Conservation (phyloP, 2,329 filamentous ascomycete genomes). For the Teratosphaeria viscida region DNA sequence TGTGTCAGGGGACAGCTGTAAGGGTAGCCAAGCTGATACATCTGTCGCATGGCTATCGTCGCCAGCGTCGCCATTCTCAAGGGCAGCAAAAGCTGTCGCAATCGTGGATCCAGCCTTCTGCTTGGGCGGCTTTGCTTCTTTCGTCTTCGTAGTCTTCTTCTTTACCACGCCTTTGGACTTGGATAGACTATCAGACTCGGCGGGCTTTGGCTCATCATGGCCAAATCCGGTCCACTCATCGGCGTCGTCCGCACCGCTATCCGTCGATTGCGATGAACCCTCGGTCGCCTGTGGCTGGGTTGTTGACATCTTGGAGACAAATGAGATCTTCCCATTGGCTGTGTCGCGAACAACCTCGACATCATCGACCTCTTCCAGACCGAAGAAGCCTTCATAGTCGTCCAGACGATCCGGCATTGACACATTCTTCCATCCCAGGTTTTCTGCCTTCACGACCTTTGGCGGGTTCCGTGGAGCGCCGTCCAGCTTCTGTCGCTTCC, state of each 20-base stretch:
- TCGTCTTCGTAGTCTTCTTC: slow-evolving; percentile 10
- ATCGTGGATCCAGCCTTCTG: background rate
- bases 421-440: slow-evolving; percentile 54
- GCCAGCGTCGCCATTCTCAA: slow-evolving; percentile 36
- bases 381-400: slow-evolving; percentile 84
- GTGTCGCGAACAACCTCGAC: slow-evolving; percentile 64
- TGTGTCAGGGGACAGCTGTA: slow-evolving; percentile 62
- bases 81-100: slow-evolving; percentile 39
- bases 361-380: slow-evolving; percentile 77
- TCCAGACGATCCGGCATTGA: slow-evolving; percentile 64
- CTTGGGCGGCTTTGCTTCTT: background rate
- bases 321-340: slow-evolving; percentile 40
- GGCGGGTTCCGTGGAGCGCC: slow-evolving; percentile 1
- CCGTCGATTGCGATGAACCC: slow-evolving; percentile 9
- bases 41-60: slow-evolving; percentile 51
- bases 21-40: slow-evolving; percentile 65
- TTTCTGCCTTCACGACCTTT: slow-evolving; percentile 27
- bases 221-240: slow-evolving; percentile 57
- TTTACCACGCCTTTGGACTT: slow-evolving; percentile 14
- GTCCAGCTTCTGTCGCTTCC: slow-evolving; percentile 35
- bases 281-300: background rate
- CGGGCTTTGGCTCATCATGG: slow-evolving; percentile 20
- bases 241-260: slow-evolving; percentile 13
- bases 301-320: slow-evolving; percentile 12
- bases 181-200: slow-evolving; percentile 16